Percentiles rank a stretch among this genome's conserved stretches.
phyloP scores from a whole-genome alignment of 768 basidiomycete genomes.

The Russula dissimulans region DNA sequence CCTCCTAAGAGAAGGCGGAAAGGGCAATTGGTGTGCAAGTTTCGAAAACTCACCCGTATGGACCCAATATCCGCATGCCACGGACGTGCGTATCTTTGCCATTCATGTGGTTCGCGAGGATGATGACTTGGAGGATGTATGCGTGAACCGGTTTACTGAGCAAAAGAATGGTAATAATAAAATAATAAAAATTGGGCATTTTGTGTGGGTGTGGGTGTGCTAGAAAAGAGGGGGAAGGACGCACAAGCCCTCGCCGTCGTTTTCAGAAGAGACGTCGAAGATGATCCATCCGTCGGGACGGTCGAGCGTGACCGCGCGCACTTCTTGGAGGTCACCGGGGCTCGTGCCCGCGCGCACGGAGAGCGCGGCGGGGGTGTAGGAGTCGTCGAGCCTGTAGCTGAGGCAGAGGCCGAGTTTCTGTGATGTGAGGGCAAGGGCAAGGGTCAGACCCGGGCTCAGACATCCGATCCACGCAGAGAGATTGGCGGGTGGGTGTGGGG shows the following conservation, averaged over 20 bases:
- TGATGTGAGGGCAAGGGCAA: neutral
- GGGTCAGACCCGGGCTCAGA: too few species aligned
- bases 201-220: neutral
- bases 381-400: slow-evolving; percentile 80
- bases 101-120: slow-evolving; percentile 93
- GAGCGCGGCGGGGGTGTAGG: slow-evolving; percentile 90
- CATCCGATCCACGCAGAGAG: too few species aligned
- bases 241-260: slow-evolving; percentile 74
- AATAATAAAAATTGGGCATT: neutral
- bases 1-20: too few species aligned
- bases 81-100: slow-evolving; percentile 98
- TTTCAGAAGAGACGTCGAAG: slow-evolving; percentile 76
- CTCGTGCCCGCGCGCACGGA: slow-evolving; percentile 90
- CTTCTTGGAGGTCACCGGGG: slow-evolving; percentile 85
- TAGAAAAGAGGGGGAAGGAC: slow-evolving; percentile 23
- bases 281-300: slow-evolving; percentile 95
- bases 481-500: too few species aligned
- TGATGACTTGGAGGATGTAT: slow-evolving; percentile 83
- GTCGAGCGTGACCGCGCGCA: slow-evolving; percentile 72
- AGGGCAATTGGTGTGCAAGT: too few species aligned
- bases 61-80: slow-evolving; percentile 80
- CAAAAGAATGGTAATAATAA: neutral
- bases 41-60: slow-evolving; percentile 46
- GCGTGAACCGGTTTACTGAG: slow-evolving; percentile 77
- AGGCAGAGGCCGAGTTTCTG: slow-evolving; percentile 86